Conservation (phyloP, 805 yeast genomes). For the Candida sakaeoensis region DNA sequence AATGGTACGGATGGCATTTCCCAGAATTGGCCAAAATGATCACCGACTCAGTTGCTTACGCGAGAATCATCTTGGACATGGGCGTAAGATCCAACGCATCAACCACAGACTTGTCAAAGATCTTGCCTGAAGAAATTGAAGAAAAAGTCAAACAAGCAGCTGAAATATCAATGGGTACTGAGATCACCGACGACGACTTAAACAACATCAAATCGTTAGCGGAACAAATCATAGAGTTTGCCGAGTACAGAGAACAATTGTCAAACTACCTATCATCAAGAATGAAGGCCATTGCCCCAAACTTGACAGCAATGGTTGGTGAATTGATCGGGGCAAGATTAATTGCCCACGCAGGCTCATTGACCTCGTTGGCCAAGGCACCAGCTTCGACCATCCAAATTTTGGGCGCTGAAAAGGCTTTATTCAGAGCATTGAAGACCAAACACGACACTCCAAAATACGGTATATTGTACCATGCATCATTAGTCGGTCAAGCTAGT, state of each 20-base stretch:
- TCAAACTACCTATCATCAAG: slow-evolving; percentile 87
- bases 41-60: slow-evolving; percentile 92
- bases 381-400: slow-evolving; percentile 99
- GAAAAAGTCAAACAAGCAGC: slow-evolving; percentile 86
- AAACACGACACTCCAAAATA: slow-evolving; percentile 98
- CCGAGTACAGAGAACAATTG: slow-evolving; percentile 94
- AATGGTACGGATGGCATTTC: slow-evolving; percentile 99
- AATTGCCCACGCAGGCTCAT: slow-evolving; percentile 95
- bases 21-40: slow-evolving; percentile 98
- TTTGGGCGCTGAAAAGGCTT: slow-evolving; percentile 98
- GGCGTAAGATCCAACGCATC: slow-evolving; percentile 90
- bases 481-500: slow-evolving; percentile 95
- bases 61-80: slow-evolving; percentile 89
- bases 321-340: slow-evolving; percentile 98
- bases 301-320: slow-evolving; percentile 91
- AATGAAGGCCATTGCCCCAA: slow-evolving; percentile 99
- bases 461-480: slow-evolving; percentile 95
- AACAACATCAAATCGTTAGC: slow-evolving; percentile 87
- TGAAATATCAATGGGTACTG: slow-evolving; percentile 99
- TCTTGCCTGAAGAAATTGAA: slow-evolving; percentile 45
- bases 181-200: slow-evolving; percentile 88
- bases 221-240: slow-evolving; percentile 92
- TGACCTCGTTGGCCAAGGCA: slow-evolving; percentile 92
- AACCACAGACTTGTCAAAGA: slow-evolving; percentile 70
- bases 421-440: slow-evolving; percentile 97